Conservation (phyloP, 495 filamentous ascomycete genomes). For the Penicillium lagena region DNA sequence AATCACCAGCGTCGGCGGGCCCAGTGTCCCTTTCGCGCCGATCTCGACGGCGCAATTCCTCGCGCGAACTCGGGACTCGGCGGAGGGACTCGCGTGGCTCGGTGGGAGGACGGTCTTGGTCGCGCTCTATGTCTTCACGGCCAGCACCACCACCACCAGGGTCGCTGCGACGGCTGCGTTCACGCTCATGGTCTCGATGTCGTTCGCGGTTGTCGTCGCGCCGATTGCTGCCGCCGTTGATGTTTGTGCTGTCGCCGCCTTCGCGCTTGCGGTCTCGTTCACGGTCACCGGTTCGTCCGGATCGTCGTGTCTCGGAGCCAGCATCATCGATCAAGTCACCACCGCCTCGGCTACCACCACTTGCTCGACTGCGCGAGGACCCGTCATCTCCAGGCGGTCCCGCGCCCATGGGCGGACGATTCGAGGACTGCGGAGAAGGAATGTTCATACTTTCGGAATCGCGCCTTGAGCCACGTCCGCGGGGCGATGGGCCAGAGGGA, state of each 20-base stretch:
- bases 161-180: slow-evolving; percentile 34
- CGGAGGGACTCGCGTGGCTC: slow-evolving; percentile 30
- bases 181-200: slow-evolving; percentile 29
- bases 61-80: slow-evolving; percentile 28
- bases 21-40: slow-evolving; percentile 27
- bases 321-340: slow-evolving; percentile 27
- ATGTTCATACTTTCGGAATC: slow-evolving; percentile 20
- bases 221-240: slow-evolving; percentile 17
- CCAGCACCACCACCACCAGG: slow-evolving; percentile 15
- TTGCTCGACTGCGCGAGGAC: slow-evolving; percentile 5
- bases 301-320: slow-evolving; percentile 20
- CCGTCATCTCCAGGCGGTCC: slow-evolving; percentile 17
- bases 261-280: slow-evolving; percentile 18
- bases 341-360: slow-evolving; percentile 16
- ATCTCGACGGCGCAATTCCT: slow-evolving; percentile 37
- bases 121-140: slow-evolving; percentile 29
- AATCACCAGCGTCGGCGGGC: slow-evolving; percentile 8
- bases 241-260: slow-evolving; percentile 12
- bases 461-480: slow-evolving; percentile 32
- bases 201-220: slow-evolving; percentile 33
- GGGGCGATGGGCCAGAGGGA: slow-evolving; percentile 25
- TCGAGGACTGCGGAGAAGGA: slow-evolving; percentile 21
- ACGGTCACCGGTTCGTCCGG: slow-evolving; percentile 18
- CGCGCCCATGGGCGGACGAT: slow-evolving; percentile 21
- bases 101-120: slow-evolving; percentile 1